These are phyloP conservation scores for Coniferiporia weirii DNA, from an alignment of 1,284 basidiomycete genomes.

Conservation along the genomic window DNA sequence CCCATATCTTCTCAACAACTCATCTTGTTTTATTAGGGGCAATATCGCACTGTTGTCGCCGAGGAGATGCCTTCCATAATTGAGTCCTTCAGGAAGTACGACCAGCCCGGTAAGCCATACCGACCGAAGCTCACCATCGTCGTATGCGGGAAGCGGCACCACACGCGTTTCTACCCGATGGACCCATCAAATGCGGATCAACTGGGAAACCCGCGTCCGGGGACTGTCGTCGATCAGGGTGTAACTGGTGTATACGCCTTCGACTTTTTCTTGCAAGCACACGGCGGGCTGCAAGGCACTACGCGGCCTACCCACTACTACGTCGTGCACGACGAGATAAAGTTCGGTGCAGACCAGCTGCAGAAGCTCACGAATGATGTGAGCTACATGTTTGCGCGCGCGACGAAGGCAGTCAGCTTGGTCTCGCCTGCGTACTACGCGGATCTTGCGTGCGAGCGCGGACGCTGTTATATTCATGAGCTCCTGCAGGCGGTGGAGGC, in stretches of 20 bases:
- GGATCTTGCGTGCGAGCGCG: conserved; percentile 70
- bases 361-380: conserved; percentile 54
- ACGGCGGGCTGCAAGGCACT: conserved; percentile 40
- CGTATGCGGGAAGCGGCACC: conserved; percentile 78
- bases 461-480: conserved; percentile 66
- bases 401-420: conserved; percentile 75
- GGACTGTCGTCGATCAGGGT: conserved; percentile 67
- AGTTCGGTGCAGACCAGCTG: conserved; percentile 60
- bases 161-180: conserved; percentile 78
- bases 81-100: conserved; percentile 51
- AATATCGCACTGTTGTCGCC: conserved; percentile 60
- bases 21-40: conserved; percentile 43
- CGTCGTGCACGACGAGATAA: conserved; percentile 69
- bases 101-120: conserved; percentile 43
- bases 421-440: conserved; percentile 77
- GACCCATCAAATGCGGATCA: conserved; percentile 44
- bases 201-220: conserved; percentile 66
- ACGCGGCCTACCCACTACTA: conserved; percentile 73
- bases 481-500: conserved; percentile 51
- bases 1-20: background rate
- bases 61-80: conserved; percentile 65
- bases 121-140: conserved; percentile 68
- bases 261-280: conserved; percentile 62
- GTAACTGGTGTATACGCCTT: conserved; percentile 69
- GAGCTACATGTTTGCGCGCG: conserved; percentile 73